A percentile compares a stretch with the other conserved stretches of the same genome.
Evolutionary conservation across 331 rosid species (phyloP).

Genomic region (Prunus yedoensis): DNA sequence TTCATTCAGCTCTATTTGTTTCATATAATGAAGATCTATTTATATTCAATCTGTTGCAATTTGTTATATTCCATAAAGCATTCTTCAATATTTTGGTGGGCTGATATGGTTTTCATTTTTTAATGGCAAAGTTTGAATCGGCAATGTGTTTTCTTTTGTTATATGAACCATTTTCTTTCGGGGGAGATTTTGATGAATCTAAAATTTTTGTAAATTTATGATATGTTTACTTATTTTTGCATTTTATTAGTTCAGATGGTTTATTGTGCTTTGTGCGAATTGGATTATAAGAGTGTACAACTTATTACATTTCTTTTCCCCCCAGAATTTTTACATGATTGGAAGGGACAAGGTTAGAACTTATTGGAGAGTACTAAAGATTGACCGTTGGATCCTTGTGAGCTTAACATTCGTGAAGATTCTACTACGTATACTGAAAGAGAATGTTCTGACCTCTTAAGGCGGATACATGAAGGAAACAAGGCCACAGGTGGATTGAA

Average conservation of each 20-base stretch:
- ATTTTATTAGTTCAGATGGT: not conserved
- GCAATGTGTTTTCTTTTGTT: not conserved
- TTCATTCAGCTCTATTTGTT: not conserved
- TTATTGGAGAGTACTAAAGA: conserved; percentile 48
- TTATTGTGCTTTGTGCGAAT: not conserved
- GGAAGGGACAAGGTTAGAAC: conserved; percentile 50
- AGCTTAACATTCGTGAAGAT: conserved; percentile 49
- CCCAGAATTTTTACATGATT: conserved; percentile 49
- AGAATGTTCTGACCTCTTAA: conserved; percentile 45
- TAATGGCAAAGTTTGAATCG: not conserved
- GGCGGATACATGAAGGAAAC: conserved; percentile 54
- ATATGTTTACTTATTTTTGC: not conserved
- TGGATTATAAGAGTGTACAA: not conserved
- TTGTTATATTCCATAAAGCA: not conserved
- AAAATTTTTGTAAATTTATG: not conserved
- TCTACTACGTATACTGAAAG: conserved; percentile 42
- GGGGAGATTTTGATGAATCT: not conserved
- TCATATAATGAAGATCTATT: conserved; percentile 1
- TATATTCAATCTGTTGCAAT: not conserved
- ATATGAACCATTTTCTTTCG: not conserved
- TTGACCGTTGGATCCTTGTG: conserved; percentile 43
- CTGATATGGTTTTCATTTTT: not conserved
- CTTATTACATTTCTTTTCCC: conserved; percentile 10
- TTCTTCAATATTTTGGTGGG: not conserved
- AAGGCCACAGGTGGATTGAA: conserved; percentile 52